phyloP scores from a whole-genome alignment of 176 grass and related monocot genomes.

The Leersia perrieri region DNA sequence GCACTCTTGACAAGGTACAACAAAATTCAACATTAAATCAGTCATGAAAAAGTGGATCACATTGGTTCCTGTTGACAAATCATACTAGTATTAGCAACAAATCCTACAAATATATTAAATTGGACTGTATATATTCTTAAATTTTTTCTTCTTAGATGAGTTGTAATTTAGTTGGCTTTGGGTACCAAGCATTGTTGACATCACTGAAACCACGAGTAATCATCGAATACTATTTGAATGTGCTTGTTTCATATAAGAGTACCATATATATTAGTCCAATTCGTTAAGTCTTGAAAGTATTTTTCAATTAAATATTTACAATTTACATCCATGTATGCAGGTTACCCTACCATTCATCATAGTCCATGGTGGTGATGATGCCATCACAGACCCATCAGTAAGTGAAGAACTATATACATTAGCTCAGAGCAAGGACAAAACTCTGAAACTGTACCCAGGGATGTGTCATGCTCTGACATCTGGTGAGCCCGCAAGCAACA shows the following conservation, averaged over 20 bases:
- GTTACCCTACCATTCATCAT: constrained; percentile 59
- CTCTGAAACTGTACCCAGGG: constrained; percentile 47
- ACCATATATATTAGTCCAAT: no score
- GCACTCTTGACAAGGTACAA: constrained; percentile 59
- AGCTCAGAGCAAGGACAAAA: constrained; percentile 49
- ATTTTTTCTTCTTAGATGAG: not conserved
- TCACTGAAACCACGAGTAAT: not conserved
- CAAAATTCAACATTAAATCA: not conserved
- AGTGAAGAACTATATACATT: constrained; percentile 39
- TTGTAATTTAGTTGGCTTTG: not conserved
- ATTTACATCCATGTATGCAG: not conserved
- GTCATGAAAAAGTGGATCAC: no score
- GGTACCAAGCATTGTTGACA: not conserved
- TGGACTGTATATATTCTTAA: not conserved
- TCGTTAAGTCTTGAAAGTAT: no score
- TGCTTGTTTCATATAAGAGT: no score
- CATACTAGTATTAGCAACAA: not conserved
- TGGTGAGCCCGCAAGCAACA: constrained; percentile 42
- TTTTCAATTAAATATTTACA: not conserved
- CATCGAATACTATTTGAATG: no score
- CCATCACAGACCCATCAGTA: constrained; percentile 51
- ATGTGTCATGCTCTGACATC: constrained; percentile 76
- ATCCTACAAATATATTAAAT: not conserved
- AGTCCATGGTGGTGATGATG: constrained; percentile 55
- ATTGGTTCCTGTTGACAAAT: not conserved